Conservation (phyloP, 129 eudicot genomes). For the Helichrysum umbraculigerum region DNA sequence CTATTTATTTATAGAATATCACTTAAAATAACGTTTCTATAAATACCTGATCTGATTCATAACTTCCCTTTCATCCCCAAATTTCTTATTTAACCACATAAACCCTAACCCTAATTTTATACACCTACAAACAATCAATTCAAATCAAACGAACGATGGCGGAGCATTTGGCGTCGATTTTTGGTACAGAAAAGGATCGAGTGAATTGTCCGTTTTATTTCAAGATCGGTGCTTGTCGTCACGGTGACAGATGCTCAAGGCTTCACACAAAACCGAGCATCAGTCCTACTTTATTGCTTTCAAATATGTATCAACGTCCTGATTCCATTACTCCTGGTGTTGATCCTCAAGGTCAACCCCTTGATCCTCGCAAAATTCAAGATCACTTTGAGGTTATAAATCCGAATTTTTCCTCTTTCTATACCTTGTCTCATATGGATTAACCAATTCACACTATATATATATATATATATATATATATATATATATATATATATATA, state of each 20-base stretch:
- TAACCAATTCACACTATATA: no score
- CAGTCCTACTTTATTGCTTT: slow-evolving; percentile 75
- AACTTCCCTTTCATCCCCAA: background rate
- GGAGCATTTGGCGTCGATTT: slow-evolving; percentile 88
- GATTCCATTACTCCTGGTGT: slow-evolving; percentile 92
- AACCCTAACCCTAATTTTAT: background rate
- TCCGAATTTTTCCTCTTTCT: background rate
- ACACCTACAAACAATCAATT: background rate
- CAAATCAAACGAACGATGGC: slow-evolving; percentile 46
- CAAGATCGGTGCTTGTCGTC: slow-evolving; percentile 95
- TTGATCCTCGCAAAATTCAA: slow-evolving; percentile 83
- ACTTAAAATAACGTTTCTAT: background rate
- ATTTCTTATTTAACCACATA: background rate
- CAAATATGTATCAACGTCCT: slow-evolving; percentile 96
- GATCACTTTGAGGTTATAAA: slow-evolving; percentile 72
- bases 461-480: no score
- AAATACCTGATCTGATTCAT: background rate
- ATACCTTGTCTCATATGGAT: no score
- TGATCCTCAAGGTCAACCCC: slow-evolving; percentile 84
- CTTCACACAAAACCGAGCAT: slow-evolving; percentile 89
- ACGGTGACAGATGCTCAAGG: slow-evolving; percentile 87
- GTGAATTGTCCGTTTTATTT: slow-evolving; percentile 94
- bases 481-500: no score
- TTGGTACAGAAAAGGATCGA: slow-evolving; percentile 93
- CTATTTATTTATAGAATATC: no score